Base-by-base conservation (phyloP, 2,329 filamentous ascomycete species). In the Hysterium pulicare region DNA sequence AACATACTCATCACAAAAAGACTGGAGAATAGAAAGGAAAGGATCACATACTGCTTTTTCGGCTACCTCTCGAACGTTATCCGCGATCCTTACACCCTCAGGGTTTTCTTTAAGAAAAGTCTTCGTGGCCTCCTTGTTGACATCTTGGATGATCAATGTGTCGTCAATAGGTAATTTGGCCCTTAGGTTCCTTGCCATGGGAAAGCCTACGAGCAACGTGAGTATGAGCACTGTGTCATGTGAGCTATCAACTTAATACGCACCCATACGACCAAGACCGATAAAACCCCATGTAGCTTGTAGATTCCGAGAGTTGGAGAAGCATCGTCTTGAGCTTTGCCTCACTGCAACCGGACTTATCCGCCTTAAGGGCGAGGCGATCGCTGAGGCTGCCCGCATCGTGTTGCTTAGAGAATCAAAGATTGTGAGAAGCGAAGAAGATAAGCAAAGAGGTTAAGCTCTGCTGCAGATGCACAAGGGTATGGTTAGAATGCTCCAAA, bases 181-280 rank as follows among this genome's bases (percentile, higher is more conserved):
- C 53, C 83, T 76, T 4, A 88, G 71, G 55, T 87, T 88, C 62
- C 75, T 78, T 26, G 84, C 84, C 84, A 88, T 88, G 36, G 82
- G 79, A 51, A 82, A 87, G 36, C 84, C 83, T 85, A 47, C 16
- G 19, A 19, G 10, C 2, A 36, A 4, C 8, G 36, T 59, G 42
- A 63, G 48, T 17, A 32, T 19, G 17, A n/a, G 40, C 32, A 26
- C 28, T 11, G 42, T 36, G 46, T 59, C 49, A 61, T 51, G 48
- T 57, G 48, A 57, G 48, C 21, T 33, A 30, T 26, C 31, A 3
- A 9, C 31, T 21, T 3, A 2, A 23, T 35, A 63, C 70, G 49
- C 51, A 74, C 72, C 72, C 72, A 75, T 75, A 40, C 69, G 64
- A 15, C 72, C 72, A 28, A 75, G 54, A n/a, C 72, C 72, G 47